A percentile compares a stretch with the other conserved stretches of the same genome.
Evolutionary conservation across 257 asterid genomes (phyloP).

Genomic region (Przewalskia tangutica): DNA sequence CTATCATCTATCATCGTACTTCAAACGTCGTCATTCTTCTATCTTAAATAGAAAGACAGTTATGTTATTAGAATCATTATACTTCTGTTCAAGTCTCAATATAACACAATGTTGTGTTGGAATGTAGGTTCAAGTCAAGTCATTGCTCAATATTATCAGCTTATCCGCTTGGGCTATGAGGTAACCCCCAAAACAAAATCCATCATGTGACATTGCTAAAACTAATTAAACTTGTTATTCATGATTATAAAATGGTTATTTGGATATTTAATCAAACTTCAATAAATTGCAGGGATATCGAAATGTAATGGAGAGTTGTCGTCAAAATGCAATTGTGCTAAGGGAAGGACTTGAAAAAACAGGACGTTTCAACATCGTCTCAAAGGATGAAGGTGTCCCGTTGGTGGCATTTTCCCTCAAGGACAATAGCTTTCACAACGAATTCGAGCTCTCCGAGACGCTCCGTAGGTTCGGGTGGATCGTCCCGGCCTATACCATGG

Average conservation of each 20-base stretch:
- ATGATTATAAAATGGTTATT: not conserved
- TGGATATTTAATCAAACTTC: not conserved
- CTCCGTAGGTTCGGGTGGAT: constrained; percentile 27
- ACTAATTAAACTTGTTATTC: too few relatives aligned
- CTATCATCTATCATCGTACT: too few relatives aligned
- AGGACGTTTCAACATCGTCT: constrained; percentile 21
- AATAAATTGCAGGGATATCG: constrained; percentile 12
- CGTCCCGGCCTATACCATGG: constrained; percentile 29
- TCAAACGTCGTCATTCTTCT: too few relatives aligned
- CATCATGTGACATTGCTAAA: not conserved
- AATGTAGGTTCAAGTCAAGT: constrained; percentile 30
- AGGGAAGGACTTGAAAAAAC: constrained; percentile 22
- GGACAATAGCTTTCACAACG: constrained; percentile 18
- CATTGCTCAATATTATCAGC: constrained; percentile 30
- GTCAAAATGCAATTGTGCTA: constrained; percentile 18
- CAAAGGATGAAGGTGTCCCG: constrained; percentile 26
- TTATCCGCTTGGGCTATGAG: constrained; percentile 30
- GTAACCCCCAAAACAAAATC: not conserved
- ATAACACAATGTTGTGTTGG: not conserved
- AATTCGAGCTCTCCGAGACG: constrained; percentile 19
- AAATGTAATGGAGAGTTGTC: constrained; percentile 27
- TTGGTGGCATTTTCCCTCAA: constrained; percentile 31
- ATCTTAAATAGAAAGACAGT: not conserved
- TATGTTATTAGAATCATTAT: not conserved
- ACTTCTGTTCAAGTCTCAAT: not conserved